These are phyloP conservation scores for Aureobasidium sp. DNA, from an alignment of 2,329 filamentous ascomycete genomes.

Conservation along the genomic window DNA sequence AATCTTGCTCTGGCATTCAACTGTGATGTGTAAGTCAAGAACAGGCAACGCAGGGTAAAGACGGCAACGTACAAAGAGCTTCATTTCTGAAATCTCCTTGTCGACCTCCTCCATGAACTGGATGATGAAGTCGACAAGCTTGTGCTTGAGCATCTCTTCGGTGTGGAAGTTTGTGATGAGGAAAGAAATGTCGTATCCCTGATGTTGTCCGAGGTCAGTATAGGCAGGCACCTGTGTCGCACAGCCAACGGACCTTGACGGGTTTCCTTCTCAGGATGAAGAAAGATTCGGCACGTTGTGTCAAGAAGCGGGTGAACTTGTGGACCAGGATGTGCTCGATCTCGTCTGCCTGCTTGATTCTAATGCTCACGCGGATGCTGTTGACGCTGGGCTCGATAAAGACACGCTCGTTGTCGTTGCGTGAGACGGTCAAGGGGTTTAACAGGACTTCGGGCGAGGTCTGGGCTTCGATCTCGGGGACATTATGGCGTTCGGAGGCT, in stretches of 20 bases:
- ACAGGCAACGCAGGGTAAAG: neutral
- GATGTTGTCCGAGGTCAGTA: constrained; percentile 9
- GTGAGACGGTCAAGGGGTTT: constrained; percentile 80
- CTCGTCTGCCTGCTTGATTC: constrained; percentile 99
- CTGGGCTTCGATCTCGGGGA: constrained; percentile 90
- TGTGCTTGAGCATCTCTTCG: constrained; percentile 97
- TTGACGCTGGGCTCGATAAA: constrained; percentile 96
- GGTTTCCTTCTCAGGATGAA: constrained; percentile 94
- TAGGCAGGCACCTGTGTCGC: neutral
- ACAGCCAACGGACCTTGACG: constrained; percentile 61
- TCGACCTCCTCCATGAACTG: constrained; percentile 99
- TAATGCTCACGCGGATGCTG: constrained; percentile 93
- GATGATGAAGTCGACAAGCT: constrained; percentile 98
- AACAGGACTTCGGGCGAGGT: constrained; percentile 90
- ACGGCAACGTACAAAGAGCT: constrained; percentile 75
- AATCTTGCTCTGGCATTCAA: constrained; percentile 95
- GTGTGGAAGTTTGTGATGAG: constrained; percentile 98
- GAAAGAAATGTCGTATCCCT: constrained; percentile 99
- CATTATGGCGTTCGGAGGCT: constrained; percentile 93
- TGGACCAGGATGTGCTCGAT: constrained; percentile 97
- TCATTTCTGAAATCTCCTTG: constrained; percentile 99
- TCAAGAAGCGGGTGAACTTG: constrained; percentile 96
- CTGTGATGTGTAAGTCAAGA: constrained; percentile 45
- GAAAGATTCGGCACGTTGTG: constrained; percentile 91
- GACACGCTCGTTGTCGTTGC: constrained; percentile 96